Evolutionary conservation across 2,329 filamentous ascomycete species (phyloP).

Genomic region (Ceratocystis cubensis): DNA sequence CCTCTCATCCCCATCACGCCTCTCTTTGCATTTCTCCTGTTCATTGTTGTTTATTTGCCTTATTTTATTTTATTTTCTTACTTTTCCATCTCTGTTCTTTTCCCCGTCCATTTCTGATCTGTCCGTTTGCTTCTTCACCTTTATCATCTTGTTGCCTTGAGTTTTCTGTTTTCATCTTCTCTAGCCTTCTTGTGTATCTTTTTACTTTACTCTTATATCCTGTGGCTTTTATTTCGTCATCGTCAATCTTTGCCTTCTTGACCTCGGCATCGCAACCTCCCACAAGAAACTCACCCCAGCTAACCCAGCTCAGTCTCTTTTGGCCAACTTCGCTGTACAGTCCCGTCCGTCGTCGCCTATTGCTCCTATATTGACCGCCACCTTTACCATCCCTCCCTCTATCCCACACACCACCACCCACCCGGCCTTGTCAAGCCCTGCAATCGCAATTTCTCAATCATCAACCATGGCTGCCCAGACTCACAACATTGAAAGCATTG

Average conservation of each 20-base stretch:
- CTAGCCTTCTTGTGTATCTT: slow-evolving; percentile 8
- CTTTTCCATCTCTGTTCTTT: neutral
- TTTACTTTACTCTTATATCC: neutral
- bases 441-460: neutral
- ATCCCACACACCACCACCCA: neutral
- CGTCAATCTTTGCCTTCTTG: neutral
- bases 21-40: slow-evolving; percentile 4
- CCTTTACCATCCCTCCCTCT: neutral
- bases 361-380: neutral
- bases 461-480: neutral
- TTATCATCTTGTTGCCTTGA: neutral
- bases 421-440: neutral
- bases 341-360: neutral
- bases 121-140: neutral
- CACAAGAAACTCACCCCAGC: neutral
- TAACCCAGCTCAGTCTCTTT: neutral
- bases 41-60: slow-evolving; percentile 8
- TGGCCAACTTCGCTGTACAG: neutral
- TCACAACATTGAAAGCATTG: neutral
- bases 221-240: neutral
- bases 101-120: neutral
- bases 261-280: neutral
- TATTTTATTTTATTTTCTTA: slow-evolving; percentile 3
- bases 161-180: slow-evolving; percentile 1
- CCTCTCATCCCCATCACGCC: neutral